Evolutionary conservation across 2,329 filamentous ascomycete genomes (phyloP).

Genomic region (Arthrobotrys megalospora): DNA sequence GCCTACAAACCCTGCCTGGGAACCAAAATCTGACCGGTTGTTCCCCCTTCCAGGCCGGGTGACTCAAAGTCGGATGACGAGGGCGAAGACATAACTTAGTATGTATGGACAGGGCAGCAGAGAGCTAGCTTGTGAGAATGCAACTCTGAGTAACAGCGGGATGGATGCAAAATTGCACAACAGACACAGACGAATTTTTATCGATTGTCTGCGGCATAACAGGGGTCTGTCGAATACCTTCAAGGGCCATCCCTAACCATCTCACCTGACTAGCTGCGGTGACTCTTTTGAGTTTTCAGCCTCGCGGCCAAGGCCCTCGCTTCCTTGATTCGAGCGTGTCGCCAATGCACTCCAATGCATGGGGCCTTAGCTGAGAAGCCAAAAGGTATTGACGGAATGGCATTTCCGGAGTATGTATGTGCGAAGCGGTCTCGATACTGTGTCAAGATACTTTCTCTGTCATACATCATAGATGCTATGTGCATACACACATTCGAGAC

Average conservation of each 20-base stretch:
- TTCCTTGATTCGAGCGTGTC: conserved; percentile 2
- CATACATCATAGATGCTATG: no score
- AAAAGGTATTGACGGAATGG: background rate
- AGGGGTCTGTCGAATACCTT: background rate
- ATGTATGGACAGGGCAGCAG: no score
- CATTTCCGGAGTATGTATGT: conserved; percentile 7
- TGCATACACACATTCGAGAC: no score
- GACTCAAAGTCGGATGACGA: conserved; percentile 37
- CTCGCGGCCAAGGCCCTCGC: conserved; percentile 25
- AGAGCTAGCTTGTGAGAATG: background rate
- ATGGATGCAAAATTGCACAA: background rate
- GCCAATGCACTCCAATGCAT: conserved; percentile 14
- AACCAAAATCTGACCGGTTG: conserved; percentile 36
- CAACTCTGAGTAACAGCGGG: conserved; percentile 22
- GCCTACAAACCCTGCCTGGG: background rate
- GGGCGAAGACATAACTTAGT: no score
- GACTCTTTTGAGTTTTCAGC: conserved; percentile 67
- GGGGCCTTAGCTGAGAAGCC: background rate
- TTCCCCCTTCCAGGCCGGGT: conserved; percentile 6
- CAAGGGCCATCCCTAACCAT: background rate
- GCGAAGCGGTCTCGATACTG: no score
- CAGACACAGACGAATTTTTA: background rate
- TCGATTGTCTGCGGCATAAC: background rate
- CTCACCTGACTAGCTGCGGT: background rate
- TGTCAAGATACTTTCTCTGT: background rate